phyloP scores from a whole-genome alignment of 2,329 filamentous ascomycete species.

The Xylariaceae sp. region DNA sequence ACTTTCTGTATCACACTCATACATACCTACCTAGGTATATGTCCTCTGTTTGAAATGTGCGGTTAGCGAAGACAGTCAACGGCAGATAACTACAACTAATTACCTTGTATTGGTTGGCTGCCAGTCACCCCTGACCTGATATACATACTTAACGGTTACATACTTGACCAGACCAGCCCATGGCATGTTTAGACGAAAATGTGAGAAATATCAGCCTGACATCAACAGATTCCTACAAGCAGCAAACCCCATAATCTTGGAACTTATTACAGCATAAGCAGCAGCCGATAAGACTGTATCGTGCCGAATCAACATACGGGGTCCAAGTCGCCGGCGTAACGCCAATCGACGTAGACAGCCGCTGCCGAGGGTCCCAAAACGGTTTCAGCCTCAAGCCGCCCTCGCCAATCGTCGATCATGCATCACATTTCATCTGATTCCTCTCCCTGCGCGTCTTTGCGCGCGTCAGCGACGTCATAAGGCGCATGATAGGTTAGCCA shows the following conservation, averaged over 20 bases:
- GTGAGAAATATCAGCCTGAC: background rate
- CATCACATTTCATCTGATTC: conserved; percentile 23
- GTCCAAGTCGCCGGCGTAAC: conserved; percentile 8
- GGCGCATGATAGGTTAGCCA: too few species aligned
- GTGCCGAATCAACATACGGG: background rate
- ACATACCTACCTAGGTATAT: background rate
- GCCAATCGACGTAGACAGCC: conserved; percentile 6
- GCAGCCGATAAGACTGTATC: background rate
- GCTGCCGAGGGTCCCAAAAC: conserved; percentile 21
- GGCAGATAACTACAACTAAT: too few species aligned
- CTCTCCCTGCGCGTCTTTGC: conserved; percentile 6
- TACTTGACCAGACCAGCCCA: too few species aligned
- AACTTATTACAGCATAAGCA: too few species aligned
- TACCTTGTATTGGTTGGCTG: too few species aligned
- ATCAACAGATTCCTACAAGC: too few species aligned
- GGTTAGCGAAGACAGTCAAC: too few species aligned
- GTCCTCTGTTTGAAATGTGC: too few species aligned
- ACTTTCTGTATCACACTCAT: too few species aligned
- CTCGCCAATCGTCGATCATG: conserved; percentile 29
- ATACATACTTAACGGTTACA: too few species aligned
- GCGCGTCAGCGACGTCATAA: too few species aligned
- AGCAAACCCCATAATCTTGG: background rate
- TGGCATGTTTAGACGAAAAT: background rate
- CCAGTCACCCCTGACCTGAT: too few species aligned
- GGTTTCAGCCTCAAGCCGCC: conserved; percentile 28